phyloP scores from a whole-genome alignment of 2,329 filamentous ascomycete species.

The Pestalotiopsis sp. region DNA sequence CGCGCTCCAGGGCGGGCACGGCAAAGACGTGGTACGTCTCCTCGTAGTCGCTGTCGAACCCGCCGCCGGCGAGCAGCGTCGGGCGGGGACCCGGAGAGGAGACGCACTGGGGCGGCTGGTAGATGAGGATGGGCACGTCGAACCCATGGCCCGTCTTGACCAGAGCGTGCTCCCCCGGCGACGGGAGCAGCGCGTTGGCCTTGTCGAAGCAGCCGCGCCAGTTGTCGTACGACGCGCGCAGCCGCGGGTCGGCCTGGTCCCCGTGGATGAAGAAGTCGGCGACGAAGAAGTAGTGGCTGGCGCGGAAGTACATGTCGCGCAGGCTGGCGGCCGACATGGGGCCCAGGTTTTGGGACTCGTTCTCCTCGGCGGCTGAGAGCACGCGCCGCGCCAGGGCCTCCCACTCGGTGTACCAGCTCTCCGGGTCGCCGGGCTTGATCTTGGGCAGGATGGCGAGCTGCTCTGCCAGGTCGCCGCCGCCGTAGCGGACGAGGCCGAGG shows the following conservation, averaged over 20 bases:
- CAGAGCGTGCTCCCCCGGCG: conserved; percentile 29
- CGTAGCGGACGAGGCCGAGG: conserved; percentile 20
- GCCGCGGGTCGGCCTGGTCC: conserved; percentile 33
- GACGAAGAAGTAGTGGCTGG: conserved; percentile 35
- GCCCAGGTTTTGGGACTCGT: conserved; percentile 16
- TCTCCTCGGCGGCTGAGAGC: conserved; percentile 16
- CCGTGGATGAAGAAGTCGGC: conserved; percentile 38
- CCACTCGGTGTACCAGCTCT: conserved; percentile 24
- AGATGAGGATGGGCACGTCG: conserved; percentile 22
- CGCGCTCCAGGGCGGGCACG: conserved; percentile 25
- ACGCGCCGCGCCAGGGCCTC: conserved; percentile 21
- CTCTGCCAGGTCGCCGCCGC: conserved; percentile 27
- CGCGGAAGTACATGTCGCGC: conserved; percentile 32
- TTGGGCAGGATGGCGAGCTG: conserved; percentile 27
- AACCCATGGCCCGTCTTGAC: conserved; percentile 27
- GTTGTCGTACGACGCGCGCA: conserved; percentile 29
- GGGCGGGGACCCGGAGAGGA: conserved; percentile 20
- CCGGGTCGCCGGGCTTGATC: conserved; percentile 25
- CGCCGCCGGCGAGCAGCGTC: conserved; percentile 34
- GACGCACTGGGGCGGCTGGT: conserved; percentile 1
- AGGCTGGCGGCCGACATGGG: conserved; percentile 21
- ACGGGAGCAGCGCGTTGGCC: conserved; percentile 28
- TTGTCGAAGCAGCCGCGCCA: conserved; percentile 30
- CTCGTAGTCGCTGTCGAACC: conserved; percentile 37
- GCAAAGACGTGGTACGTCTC: conserved; percentile 34